Percentiles rank a stretch among this genome's conserved stretches.
Evolutionary conservation across 2,329 filamentous ascomycete species (phyloP).

Genomic region (Colletotrichum plurivorum): DNA sequence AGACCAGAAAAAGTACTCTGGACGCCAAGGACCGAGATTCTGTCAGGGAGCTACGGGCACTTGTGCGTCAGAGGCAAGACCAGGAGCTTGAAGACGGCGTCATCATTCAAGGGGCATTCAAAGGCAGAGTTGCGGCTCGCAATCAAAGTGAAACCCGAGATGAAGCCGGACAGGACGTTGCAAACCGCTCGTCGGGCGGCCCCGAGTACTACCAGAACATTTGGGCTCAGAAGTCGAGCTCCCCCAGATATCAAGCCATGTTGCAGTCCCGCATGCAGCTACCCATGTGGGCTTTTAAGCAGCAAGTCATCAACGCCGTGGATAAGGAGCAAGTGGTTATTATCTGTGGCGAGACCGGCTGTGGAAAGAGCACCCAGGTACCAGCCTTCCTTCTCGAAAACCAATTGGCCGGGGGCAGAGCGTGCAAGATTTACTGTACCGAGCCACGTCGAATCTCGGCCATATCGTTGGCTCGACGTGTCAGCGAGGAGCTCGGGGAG

Average conservation of each 20-base stretch:
- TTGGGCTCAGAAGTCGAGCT: constrained; percentile 71
- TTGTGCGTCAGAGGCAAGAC: constrained; percentile 78
- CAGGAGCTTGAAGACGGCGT: constrained; percentile 81
- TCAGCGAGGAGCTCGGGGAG: constrained; percentile 96
- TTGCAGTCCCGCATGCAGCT: constrained; percentile 82
- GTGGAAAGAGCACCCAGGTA: constrained; percentile 98
- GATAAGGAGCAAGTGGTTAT: constrained; percentile 89
- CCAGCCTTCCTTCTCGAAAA: constrained; percentile 94
- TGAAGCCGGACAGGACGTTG: constrained; percentile 61
- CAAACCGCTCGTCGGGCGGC: constrained; percentile 53
- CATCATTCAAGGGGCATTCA: constrained; percentile 83
- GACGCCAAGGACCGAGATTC: constrained; percentile 79
- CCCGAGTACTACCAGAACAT: constrained; percentile 69
- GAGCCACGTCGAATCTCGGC: constrained; percentile 96
- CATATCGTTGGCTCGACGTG: constrained; percentile 91
- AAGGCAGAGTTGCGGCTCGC: constrained; percentile 67
- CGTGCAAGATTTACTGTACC: constrained; percentile 95
- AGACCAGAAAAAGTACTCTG: constrained; percentile 76
- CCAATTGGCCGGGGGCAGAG: constrained; percentile 82
- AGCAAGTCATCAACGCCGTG: constrained; percentile 83
- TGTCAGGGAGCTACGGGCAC: constrained; percentile 77
- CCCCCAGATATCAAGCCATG: constrained; percentile 82
- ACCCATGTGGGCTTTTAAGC: constrained; percentile 89
- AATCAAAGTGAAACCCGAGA: constrained; percentile 64
- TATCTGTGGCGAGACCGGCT: constrained; percentile 96